Evolutionary conservation across 106 monocot genomes (phyloP).

Genomic region (Agapanthus africanus): DNA sequence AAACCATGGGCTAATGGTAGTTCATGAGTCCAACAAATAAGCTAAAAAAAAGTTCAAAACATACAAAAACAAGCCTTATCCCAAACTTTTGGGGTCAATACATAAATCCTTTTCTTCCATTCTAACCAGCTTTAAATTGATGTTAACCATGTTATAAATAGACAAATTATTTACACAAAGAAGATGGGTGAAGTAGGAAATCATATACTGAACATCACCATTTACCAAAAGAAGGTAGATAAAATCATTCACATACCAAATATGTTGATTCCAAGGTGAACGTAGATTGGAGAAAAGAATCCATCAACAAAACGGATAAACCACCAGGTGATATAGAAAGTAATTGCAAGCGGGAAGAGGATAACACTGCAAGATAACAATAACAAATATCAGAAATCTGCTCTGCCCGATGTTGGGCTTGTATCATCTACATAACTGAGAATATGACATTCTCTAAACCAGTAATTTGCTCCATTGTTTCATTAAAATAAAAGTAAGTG

Average conservation of each 20-base stretch:
- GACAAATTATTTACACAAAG: background rate
- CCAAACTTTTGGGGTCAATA: no score
- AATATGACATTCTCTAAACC: background rate
- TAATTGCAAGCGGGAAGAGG: slow-evolving; percentile 53
- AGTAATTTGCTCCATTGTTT: no score
- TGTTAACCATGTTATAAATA: background rate
- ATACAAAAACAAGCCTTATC: background rate
- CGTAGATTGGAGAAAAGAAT: slow-evolving; percentile 31
- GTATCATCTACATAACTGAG: background rate
- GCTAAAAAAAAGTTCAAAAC: background rate
- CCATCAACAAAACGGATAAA: slow-evolving; percentile 66
- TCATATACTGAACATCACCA: background rate
- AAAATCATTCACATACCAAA: slow-evolving; percentile 38
- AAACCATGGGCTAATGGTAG: background rate
- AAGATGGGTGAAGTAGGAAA: background rate
- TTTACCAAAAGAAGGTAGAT: background rate
- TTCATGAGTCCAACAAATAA: background rate
- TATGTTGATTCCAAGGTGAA: slow-evolving; percentile 24
- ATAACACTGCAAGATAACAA: slow-evolving; percentile 38
- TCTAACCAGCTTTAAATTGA: no score
- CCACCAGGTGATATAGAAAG: slow-evolving; percentile 77
- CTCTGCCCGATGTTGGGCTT: background rate
- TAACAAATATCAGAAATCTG: background rate
- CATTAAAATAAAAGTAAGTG: no score
- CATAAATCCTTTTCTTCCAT: no score